Evolutionary conservation across 768 basidiomycete genomes (phyloP).

Genomic region (Harrya chromipes): DNA sequence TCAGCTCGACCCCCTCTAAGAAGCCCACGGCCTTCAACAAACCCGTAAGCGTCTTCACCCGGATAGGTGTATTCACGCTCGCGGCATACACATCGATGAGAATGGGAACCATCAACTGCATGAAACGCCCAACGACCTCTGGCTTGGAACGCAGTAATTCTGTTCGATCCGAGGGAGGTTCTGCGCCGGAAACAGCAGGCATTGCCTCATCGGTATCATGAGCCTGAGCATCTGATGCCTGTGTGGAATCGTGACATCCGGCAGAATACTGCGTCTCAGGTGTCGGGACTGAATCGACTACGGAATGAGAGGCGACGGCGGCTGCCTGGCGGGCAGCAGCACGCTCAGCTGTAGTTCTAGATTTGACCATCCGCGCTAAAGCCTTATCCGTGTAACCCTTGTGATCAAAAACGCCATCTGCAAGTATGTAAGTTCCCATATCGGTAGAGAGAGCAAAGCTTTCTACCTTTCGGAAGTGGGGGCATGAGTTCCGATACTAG

Average conservation of each 20-base stretch:
- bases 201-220: slow-evolving; percentile 41
- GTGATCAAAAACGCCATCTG: slow-evolving; percentile 95
- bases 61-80: slow-evolving; percentile 82
- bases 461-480: slow-evolving; percentile 82
- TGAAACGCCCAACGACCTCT: slow-evolving; percentile 77
- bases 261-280: slow-evolving; percentile 15
- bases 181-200: slow-evolving; percentile 31
- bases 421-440: slow-evolving; percentile 3
- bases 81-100: slow-evolving; percentile 99
- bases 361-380: slow-evolving; percentile 69
- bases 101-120: slow-evolving; percentile 87
- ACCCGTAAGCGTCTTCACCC: slow-evolving; percentile 85
- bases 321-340: slow-evolving; percentile 62
- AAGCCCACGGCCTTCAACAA: slow-evolving; percentile 91
- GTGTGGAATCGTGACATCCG: slow-evolving; percentile 23
- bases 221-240: slow-evolving; percentile 37
- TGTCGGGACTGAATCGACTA: slow-evolving; percentile 21
- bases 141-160: slow-evolving; percentile 74
- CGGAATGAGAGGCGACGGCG: slow-evolving; percentile 29
- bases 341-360: slow-evolving; percentile 79
- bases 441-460: background rate
- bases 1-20: slow-evolving; percentile 72
- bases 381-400: slow-evolving; percentile 88
- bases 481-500: slow-evolving; percentile 91
- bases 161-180: slow-evolving; percentile 52